Conservation (phyloP, 2,329 filamentous ascomycete genomes). For the Hypoxylon sp. region DNA sequence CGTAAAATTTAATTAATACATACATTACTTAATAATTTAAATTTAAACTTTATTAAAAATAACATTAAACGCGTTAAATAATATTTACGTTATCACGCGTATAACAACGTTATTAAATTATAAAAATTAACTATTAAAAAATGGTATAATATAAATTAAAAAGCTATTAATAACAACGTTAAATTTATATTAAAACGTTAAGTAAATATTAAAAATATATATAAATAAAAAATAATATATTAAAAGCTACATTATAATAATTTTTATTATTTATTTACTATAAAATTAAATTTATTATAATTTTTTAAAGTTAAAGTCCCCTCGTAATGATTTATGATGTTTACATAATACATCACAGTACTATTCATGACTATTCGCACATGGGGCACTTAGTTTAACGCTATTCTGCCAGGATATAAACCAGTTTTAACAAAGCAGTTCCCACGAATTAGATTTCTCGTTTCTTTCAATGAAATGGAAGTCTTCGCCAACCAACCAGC, state of each 20-base stretch:
- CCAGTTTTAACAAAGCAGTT: not conserved
- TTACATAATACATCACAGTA: no score
- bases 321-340: no score
- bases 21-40: not conserved
- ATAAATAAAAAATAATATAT: not conserved
- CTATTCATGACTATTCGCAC: no score
- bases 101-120: not conserved
- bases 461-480: slow-evolving; percentile 7
- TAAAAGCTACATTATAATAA: not conserved
- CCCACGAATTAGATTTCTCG: slow-evolving; percentile 6
- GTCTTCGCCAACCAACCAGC: slow-evolving; percentile 12
- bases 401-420: not conserved
- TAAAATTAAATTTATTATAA: not conserved
- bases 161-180: not conserved
- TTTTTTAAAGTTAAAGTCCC: not conserved
- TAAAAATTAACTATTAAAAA: not conserved
- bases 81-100: not conserved
- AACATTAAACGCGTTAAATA: not conserved
- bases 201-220: not conserved
- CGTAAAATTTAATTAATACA: not conserved
- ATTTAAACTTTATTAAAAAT: not conserved
- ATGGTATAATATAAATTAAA: not conserved
- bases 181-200: not conserved
- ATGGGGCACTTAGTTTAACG: no score
- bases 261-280: not conserved